Conservation (phyloP, 2,329 filamentous ascomycete genomes). For the Botrytis elliptica region DNA sequence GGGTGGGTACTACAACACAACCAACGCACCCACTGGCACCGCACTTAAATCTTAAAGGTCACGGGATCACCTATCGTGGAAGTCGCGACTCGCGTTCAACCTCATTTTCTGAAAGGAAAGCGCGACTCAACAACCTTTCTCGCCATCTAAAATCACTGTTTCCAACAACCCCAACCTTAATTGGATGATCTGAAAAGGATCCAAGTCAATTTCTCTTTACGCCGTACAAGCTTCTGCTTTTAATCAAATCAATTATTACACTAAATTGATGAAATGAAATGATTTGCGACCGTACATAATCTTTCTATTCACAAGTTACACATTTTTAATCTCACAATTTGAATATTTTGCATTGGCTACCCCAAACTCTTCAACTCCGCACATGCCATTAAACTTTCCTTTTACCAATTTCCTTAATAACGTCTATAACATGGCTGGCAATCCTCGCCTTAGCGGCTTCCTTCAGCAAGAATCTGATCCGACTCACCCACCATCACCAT, state of each 20-base stretch:
- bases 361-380: not conserved
- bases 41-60: not conserved
- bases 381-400: conserved; percentile 10
- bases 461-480: not conserved
- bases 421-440: conserved; percentile 7
- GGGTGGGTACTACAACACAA: not conserved
- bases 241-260: not conserved
- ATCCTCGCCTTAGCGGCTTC: not conserved
- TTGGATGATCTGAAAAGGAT: not conserved
- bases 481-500: not conserved
- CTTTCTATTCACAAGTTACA: not conserved
- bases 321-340: not conserved
- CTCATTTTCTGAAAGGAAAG: not conserved
- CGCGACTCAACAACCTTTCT: not conserved
- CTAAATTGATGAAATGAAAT: not conserved
- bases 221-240: not conserved
- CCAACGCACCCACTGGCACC: too few relatives aligned
- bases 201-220: not conserved
- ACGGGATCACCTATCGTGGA: conserved; percentile 12
- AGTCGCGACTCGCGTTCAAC: conserved; percentile 1
- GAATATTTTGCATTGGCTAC: too few relatives aligned
- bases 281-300: not conserved
- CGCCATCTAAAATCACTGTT: not conserved
- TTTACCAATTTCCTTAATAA: conserved; percentile 2
- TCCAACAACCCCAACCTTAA: not conserved